These are phyloP conservation scores for Rhizopogon vinicolor DNA, from an alignment of 768 basidiomycete species.

Conservation along the genomic window DNA sequence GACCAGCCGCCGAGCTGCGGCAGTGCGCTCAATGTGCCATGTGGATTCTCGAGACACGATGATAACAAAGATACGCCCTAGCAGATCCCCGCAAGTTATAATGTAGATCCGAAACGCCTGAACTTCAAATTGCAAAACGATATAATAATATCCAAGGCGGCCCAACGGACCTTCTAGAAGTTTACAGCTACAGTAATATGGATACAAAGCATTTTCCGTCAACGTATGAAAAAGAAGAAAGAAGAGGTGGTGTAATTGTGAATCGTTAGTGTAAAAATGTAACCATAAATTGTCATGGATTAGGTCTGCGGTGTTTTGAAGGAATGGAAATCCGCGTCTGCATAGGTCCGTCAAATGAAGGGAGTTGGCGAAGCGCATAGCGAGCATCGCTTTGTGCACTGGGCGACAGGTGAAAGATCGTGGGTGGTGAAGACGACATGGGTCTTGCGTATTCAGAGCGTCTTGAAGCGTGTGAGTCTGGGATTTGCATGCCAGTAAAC, in stretches of 20 bases:
- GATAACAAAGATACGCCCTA: no score
- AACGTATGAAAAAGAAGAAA: background rate
- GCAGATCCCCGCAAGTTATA: no score
- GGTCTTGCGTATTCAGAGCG: background rate
- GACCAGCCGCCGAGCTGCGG: no score
- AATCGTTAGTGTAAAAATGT: background rate
- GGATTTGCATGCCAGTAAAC: slow-evolving; percentile 8
- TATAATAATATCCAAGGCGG: background rate
- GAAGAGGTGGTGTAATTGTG: no score
- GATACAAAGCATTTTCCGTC: slow-evolving; percentile 6
- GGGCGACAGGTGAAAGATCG: background rate
- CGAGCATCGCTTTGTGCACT: background rate
- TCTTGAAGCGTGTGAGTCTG: slow-evolving; percentile 7
- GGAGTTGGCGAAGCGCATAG: slow-evolving; percentile 4
- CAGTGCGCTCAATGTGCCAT: no score
- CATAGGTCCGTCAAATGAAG: slow-evolving; percentile 6
- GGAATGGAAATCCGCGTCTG: background rate
- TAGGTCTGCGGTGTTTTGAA: background rate
- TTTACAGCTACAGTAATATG: slow-evolving; percentile 7
- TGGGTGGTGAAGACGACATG: background rate
- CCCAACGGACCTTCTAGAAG: background rate
- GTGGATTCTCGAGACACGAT: no score
- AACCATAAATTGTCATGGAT: background rate
- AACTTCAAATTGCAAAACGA: background rate
- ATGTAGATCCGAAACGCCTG: no score